These are phyloP conservation scores for Neurospora sublineolata DNA, from an alignment of 495 filamentous ascomycete genomes.

Conservation along the genomic window DNA sequence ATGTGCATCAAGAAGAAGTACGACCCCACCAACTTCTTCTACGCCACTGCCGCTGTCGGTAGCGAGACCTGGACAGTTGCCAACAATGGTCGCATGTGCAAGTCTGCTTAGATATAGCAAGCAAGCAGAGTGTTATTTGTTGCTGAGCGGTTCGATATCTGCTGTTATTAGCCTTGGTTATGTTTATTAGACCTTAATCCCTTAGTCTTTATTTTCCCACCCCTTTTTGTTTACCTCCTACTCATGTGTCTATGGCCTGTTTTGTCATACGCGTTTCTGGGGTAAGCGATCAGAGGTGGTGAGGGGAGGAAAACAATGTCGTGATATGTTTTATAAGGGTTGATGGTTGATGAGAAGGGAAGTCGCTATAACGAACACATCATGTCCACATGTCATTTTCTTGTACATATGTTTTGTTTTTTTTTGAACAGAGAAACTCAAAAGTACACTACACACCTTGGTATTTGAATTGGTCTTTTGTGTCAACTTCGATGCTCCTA, in stretches of 20 bases:
- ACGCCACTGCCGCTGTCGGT: conserved; percentile 37
- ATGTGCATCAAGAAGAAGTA: conserved; percentile 37
- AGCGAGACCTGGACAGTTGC: conserved; percentile 19
- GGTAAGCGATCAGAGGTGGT: background rate
- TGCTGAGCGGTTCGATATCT: background rate
- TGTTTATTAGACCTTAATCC: background rate
- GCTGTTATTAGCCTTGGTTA: background rate
- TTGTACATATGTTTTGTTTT: background rate
- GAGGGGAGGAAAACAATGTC: background rate
- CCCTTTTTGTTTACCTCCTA: background rate
- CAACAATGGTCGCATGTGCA: conserved; percentile 21
- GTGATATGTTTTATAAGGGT: background rate
- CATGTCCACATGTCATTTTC: background rate
- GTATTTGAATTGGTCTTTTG: background rate
- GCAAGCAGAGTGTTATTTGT: background rate
- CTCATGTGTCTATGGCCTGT: background rate
- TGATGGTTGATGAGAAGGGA: background rate
- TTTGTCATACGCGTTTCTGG: background rate
- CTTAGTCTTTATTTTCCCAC: background rate
- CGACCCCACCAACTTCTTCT: conserved; percentile 43
- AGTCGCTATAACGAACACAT: background rate
- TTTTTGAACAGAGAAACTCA: background rate
- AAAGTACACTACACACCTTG: background rate
- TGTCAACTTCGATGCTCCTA: background rate
- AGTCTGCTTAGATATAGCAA: conserved; percentile 1